Conservation (phyloP, 2,329 filamentous ascomycete species). For the Pseudogymnoascus sp. region DNA sequence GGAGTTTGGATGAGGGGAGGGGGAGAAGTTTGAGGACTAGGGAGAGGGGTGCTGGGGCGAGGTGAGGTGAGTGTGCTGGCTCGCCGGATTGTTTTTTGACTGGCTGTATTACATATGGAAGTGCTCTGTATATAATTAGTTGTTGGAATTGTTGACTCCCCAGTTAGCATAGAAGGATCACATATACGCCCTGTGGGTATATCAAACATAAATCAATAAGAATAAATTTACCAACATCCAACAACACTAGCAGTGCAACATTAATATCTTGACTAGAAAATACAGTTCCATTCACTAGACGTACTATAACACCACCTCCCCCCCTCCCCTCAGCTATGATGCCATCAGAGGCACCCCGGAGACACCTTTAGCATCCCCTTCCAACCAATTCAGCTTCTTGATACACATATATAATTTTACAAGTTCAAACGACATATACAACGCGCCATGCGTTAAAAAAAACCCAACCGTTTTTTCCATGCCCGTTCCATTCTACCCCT, state of each 20-base stretch:
- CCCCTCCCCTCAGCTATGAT: not conserved
- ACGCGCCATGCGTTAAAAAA: not conserved
- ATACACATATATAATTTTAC: constrained; percentile 8
- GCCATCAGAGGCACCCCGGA: not conserved
- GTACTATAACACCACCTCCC: not conserved
- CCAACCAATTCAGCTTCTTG: not conserved
- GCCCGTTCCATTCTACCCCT: constrained; percentile 1
- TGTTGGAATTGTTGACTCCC: not conserved
- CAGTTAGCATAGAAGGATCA: not conserved
- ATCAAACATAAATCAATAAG: not conserved
- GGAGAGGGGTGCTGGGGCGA: not conserved
- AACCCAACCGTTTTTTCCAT: constrained; percentile 1
- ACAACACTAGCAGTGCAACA: not conserved
- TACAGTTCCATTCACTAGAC: not conserved
- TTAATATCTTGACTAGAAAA: not conserved
- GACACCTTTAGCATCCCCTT: not conserved
- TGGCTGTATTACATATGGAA: not conserved
- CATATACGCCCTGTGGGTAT: not conserved
- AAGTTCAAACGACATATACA: not conserved
- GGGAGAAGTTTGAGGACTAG: not conserved
- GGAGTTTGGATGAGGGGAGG: constrained; percentile 15
- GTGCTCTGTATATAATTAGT: not conserved
- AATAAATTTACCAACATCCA: not conserved
- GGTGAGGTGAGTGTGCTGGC: not conserved
- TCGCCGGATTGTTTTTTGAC: not conserved